phyloP scores from a whole-genome alignment of 1,284 basidiomycete species.

The Fomitopsis palustris region DNA sequence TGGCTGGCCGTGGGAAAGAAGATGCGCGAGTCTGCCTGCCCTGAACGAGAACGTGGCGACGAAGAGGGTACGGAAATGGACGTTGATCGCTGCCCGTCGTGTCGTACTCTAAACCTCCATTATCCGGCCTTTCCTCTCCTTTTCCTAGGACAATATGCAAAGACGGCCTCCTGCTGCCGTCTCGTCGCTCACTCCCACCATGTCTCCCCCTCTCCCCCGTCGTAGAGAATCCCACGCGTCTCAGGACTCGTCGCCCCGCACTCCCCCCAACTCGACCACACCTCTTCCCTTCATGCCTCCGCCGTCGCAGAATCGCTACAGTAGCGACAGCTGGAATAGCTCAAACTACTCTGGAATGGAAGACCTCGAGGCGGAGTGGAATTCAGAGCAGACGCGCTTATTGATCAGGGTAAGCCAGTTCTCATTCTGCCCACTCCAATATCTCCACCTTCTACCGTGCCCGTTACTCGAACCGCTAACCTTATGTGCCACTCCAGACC shows the following conservation, averaged over 20 bases:
- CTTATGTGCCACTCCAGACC: slow-evolving; percentile 43
- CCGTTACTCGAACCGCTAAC: not conserved
- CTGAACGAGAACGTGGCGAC: slow-evolving; percentile 27
- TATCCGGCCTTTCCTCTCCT: slow-evolving; percentile 27
- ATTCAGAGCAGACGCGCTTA: slow-evolving; percentile 61
- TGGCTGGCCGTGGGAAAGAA: slow-evolving; percentile 5
- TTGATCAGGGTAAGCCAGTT: slow-evolving; percentile 50
- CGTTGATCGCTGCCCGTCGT: slow-evolving; percentile 25
- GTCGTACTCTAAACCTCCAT: slow-evolving; percentile 26
- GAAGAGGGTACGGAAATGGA: slow-evolving; percentile 18
- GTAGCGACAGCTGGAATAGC: slow-evolving; percentile 79
- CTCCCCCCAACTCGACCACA: slow-evolving; percentile 34
- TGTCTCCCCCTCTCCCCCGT: slow-evolving; percentile 32
- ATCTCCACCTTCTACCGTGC: not conserved
- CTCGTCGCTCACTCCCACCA: slow-evolving; percentile 33
- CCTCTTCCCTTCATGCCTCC: slow-evolving; percentile 34
- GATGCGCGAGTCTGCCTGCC: slow-evolving; percentile 26
- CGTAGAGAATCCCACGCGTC: slow-evolving; percentile 29
- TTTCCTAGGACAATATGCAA: slow-evolving; percentile 31
- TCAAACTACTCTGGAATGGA: slow-evolving; percentile 60
- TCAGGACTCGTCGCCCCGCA: slow-evolving; percentile 31
- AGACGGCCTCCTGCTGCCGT: slow-evolving; percentile 28
- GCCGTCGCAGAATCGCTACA: slow-evolving; percentile 57
- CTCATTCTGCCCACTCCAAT: slow-evolving; percentile 5
- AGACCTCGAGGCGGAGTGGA: slow-evolving; percentile 70